Conservation (phyloP, 306 rosid species). For the Corylus americana region DNA sequence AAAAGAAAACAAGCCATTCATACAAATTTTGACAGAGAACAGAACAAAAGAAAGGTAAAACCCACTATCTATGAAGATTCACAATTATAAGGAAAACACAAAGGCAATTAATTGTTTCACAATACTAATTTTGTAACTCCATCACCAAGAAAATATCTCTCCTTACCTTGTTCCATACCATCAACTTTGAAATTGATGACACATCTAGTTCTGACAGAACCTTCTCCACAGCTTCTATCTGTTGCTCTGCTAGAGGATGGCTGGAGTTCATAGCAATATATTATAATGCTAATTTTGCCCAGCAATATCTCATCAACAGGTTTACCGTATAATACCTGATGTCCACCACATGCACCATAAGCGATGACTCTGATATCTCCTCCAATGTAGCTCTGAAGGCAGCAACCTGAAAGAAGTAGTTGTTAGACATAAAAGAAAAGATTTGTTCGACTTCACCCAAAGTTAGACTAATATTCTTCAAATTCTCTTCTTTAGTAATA, state of each 20-base stretch:
- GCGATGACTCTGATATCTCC: conserved; percentile 90
- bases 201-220: conserved; percentile 85
- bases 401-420: conserved; percentile 68
- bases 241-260: conserved; percentile 91
- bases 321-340: conserved; percentile 61
- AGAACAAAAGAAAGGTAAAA: not conserved
- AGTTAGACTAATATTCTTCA: not conserved
- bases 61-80: conserved; percentile 6
- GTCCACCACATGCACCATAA: conserved; percentile 89
- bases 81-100: conserved; percentile 7
- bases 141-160: conserved; percentile 2
- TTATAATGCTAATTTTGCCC: conserved; percentile 27
- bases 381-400: conserved; percentile 97
- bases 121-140: conserved; percentile 7
- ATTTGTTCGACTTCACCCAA: conserved; percentile 15
- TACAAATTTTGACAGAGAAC: not conserved
- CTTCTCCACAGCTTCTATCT: conserved; percentile 93
- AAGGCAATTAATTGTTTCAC: not conserved
- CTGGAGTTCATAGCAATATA: conserved; percentile 57
- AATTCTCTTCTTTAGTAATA: conserved; percentile 17
- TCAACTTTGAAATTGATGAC: conserved; percentile 78
- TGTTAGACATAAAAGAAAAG: not conserved
- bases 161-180: conserved; percentile 93
- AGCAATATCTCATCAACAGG: conserved; percentile 17
- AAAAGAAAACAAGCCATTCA: not conserved